A percentile compares a stretch with the other conserved stretches of the same genome.
These are phyloP conservation scores for Oryza coarctata DNA, from an alignment of 176 grass and related monocot genomes.

Conservation along the genomic window DNA sequence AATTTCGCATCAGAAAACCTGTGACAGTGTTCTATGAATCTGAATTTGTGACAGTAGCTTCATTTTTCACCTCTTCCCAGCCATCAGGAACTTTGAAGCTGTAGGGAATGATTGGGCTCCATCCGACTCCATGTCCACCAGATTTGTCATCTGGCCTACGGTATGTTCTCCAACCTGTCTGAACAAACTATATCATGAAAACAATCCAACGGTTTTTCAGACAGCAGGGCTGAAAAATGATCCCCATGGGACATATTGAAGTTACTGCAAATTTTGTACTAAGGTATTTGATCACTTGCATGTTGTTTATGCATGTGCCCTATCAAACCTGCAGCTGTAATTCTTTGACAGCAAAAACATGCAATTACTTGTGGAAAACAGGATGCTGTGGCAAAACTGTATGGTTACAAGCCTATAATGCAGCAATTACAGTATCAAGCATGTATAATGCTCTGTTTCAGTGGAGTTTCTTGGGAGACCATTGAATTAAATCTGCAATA, in stretches of 20 bases:
- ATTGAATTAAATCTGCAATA: background rate
- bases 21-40: background rate
- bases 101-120: constrained; percentile 96
- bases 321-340: background rate
- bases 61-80: constrained; percentile 67
- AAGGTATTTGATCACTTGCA: background rate
- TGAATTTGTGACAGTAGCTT: background rate
- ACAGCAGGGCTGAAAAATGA: background rate
- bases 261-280: background rate
- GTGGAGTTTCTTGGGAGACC: background rate
- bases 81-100: constrained; percentile 82
- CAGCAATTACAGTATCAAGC: background rate
- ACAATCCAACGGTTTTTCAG: background rate
- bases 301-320: background rate
- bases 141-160: constrained; percentile 91
- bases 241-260: background rate
- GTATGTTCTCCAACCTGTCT: constrained; percentile 96
- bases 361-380: background rate
- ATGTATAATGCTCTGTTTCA: background rate
- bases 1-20: background rate
- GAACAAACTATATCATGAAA: constrained; percentile 55
- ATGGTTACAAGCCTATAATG: background rate
- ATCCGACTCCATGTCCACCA: constrained; percentile 88
- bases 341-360: background rate
- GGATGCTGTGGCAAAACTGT: background rate